Evolutionary conservation across 768 basidiomycete genomes (phyloP), one percentile per base, ranked within the genome.

Genomic region (Suillus variegatus): DNA sequence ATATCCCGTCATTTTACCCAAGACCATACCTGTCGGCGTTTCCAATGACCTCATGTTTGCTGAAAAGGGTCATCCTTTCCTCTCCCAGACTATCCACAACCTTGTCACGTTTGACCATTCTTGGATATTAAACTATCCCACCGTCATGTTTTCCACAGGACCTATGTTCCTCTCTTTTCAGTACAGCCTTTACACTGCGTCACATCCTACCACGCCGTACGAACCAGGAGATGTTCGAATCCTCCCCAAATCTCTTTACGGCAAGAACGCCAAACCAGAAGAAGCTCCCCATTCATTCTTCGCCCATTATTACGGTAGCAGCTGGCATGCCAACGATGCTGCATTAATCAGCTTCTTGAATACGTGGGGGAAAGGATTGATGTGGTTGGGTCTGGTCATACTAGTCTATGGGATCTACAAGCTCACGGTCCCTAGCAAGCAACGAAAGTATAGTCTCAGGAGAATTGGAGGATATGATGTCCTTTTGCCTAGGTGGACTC

Each of bases 141-240:
- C 97, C 35, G 97, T 99, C 82, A 99, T 99, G 97, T 99, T 99
- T 80, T 95, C 95, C 62, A 99, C 97, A 0, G 97, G 97, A 1
- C 97, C 97, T 72, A 99, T 99, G 97, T 99, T 98, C 79, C 81
- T 99, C 14, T 98, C 96, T 0, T 89, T 91, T 3, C 94, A 97
- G 75, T 97, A 97, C 76, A 93, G 94, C 49, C 82, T 96, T 61
- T 99, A 93, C 78, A 85, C 86, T 6, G 82, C 91, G 5, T 84
- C 89, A 13, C 86, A 93, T 64, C 85, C 87, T 38, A 80, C 81
- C 16, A 85, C 86, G 20, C 75, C 79, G 2, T 77, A 78, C 8
- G 72, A 77, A 9, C 87, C 88, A n/a, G 82, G 86, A 16, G 90
- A 92, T 58, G 84, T 99, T 12, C 92, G 97, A 66, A 89, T 99